Conservation (phyloP, 2,329 filamentous ascomycete genomes). For the Tothia fuscella region DNA sequence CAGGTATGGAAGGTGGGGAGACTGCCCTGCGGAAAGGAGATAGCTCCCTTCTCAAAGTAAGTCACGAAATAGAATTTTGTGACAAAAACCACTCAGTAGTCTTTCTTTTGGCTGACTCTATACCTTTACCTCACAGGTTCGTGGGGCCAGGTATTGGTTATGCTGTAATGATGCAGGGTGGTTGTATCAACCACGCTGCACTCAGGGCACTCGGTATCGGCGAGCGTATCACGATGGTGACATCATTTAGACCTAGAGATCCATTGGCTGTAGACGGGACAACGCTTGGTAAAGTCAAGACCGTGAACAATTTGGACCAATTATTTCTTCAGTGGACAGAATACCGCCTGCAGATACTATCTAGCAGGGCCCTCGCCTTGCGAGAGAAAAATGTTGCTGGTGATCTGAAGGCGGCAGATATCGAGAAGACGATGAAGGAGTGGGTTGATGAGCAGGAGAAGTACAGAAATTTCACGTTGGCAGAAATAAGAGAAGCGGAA, state of each 20-base stretch:
- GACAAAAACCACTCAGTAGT: neutral
- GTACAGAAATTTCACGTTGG: neutral
- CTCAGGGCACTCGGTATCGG: constrained; percentile 24
- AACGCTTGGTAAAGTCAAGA: constrained; percentile 46
- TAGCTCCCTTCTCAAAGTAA: constrained; percentile 43
- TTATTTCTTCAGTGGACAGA: constrained; percentile 50
- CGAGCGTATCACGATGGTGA: constrained; percentile 37
- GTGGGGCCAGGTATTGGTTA: constrained; percentile 11
- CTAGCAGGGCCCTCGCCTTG: neutral
- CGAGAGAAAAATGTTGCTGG: neutral
- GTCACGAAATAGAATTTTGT: no score
- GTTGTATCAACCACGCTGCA: constrained; percentile 36
- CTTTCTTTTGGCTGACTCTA: constrained; percentile 7
- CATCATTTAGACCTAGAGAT: constrained; percentile 31
- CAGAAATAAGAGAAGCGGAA: no score
- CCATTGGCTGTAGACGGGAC: constrained; percentile 46
- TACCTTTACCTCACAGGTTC: constrained; percentile 4
- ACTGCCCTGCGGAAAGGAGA: constrained; percentile 44
- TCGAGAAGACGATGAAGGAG: no score
- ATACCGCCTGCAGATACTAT: constrained; percentile 47
- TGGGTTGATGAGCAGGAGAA: neutral
- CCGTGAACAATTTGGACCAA: constrained; percentile 43
- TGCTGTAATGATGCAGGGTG: constrained; percentile 34
- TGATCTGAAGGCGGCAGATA: neutral
- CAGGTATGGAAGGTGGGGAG: constrained; percentile 51